phyloP scores from a whole-genome alignment of 2,329 filamentous ascomycete species.

The Aureobasidium mangrovei region DNA sequence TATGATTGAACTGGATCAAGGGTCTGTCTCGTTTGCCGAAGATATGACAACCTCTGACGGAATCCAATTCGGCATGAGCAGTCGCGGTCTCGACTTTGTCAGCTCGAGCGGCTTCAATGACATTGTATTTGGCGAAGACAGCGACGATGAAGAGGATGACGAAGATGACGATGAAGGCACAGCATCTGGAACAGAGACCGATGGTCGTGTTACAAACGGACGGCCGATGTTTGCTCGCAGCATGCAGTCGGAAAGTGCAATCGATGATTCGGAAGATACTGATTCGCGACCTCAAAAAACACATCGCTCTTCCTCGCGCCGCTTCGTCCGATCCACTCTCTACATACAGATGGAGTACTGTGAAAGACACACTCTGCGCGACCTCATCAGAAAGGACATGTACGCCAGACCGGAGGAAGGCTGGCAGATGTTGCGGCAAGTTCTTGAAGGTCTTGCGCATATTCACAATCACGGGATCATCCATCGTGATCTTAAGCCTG shows the following conservation, averaged over 20 bases:
- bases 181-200: conserved; percentile 23
- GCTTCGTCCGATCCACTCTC: conserved; percentile 60
- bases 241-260: not conserved
- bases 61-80: conserved; percentile 44
- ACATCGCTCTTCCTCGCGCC: conserved; percentile 35
- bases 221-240: not conserved
- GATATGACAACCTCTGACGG: conserved; percentile 4
- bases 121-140: conserved; percentile 65
- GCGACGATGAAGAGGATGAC: conserved; percentile 34
- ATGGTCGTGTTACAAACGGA: not conserved
- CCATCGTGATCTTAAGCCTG: conserved; percentile 90
- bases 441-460: conserved; percentile 80
- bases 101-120: conserved; percentile 71
- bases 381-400: conserved; percentile 71
- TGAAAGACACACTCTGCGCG: conserved; percentile 82
- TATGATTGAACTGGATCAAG: conserved; percentile 5
- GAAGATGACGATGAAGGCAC: conserved; percentile 32
- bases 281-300: conserved; percentile 28
- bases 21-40: conserved; percentile 4
- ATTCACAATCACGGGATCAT: conserved; percentile 89
- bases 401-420: conserved; percentile 66
- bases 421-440: conserved; percentile 86
- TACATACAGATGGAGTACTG: conserved; percentile 99
- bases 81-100: conserved; percentile 83
- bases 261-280: conserved; percentile 7